These are phyloP conservation scores for Schizosaccharomyces lindneri DNA, from an alignment of 805 yeast genomes.

Conservation along the genomic window DNA sequence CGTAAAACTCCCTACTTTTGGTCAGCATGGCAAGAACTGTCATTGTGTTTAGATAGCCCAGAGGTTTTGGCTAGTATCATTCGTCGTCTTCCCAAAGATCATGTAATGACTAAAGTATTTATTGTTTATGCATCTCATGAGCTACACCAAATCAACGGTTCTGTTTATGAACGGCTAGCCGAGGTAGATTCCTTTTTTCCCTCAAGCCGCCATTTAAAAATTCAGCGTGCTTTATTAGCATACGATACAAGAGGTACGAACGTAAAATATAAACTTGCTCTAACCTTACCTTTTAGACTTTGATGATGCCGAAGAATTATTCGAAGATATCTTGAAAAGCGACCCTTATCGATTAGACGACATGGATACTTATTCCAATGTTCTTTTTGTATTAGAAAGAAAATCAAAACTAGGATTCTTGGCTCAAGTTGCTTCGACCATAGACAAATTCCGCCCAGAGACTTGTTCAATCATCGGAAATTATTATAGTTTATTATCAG, in stretches of 20 bases:
- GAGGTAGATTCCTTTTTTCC: slow-evolving; percentile 37
- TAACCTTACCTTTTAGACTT: slow-evolving; percentile 36
- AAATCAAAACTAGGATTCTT: slow-evolving; percentile 57
- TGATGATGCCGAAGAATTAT: slow-evolving; percentile 47
- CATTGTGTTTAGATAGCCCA: slow-evolving; percentile 26
- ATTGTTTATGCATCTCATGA: slow-evolving; percentile 49
- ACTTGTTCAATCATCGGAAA: slow-evolving; percentile 74
- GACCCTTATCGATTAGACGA: slow-evolving; percentile 84
- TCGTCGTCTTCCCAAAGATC: slow-evolving; percentile 1
- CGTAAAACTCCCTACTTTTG: slow-evolving; percentile 61
- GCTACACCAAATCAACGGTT: slow-evolving; percentile 41
- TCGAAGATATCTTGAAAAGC: slow-evolving; percentile 41
- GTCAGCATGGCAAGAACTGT: slow-evolving; percentile 79
- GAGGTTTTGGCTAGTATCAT: slow-evolving; percentile 21
- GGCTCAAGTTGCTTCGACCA: slow-evolving; percentile 61
- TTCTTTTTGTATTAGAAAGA: slow-evolving; percentile 81
- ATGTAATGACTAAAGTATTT: slow-evolving; percentile 28
- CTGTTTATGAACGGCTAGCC: slow-evolving; percentile 22
- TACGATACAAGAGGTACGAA: slow-evolving; percentile 26
- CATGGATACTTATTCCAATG: slow-evolving; percentile 80
- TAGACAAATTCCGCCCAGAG: slow-evolving; percentile 77
- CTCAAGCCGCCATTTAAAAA: slow-evolving; percentile 40
- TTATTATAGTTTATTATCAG: slow-evolving; percentile 71
- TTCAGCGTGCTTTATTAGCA: slow-evolving; percentile 59
- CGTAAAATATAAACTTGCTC: background rate